phyloP scores from a whole-genome alignment of 2,329 filamentous ascomycete species.

The Malbranchea zuffiana region DNA sequence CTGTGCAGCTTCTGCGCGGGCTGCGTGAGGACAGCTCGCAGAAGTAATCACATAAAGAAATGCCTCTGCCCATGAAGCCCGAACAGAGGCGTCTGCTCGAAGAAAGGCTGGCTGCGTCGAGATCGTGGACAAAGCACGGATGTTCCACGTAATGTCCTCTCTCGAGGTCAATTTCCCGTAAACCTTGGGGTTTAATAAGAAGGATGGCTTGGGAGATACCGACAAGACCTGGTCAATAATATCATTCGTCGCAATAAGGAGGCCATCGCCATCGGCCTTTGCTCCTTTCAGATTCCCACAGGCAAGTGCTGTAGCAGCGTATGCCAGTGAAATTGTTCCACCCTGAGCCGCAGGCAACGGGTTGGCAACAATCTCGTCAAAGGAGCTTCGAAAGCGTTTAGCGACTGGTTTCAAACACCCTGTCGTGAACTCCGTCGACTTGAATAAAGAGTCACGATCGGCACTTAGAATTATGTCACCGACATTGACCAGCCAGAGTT shows the following conservation, averaged over 20 bases:
- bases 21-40: conserved; percentile 46
- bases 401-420: conserved; percentile 42
- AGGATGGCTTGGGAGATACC: conserved; percentile 71
- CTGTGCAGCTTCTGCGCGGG: conserved; percentile 53
- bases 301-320: conserved; percentile 58
- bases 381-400: conserved; percentile 49
- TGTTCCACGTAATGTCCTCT: conserved; percentile 69
- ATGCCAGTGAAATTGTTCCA: conserved; percentile 69
- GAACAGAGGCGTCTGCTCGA: conserved; percentile 37
- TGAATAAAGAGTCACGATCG: conserved; percentile 37
- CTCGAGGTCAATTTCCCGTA: conserved; percentile 67
- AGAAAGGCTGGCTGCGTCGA: conserved; percentile 45
- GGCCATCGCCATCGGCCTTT: conserved; percentile 42
- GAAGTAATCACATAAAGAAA: conserved; percentile 69
- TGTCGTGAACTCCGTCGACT: conserved; percentile 32
- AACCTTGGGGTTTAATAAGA: conserved; percentile 71
- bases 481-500: conserved; percentile 66
- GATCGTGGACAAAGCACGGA: conserved; percentile 56
- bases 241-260: conserved; percentile 29
- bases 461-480: conserved; percentile 59
- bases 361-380: conserved; percentile 68
- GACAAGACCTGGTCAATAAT: conserved; percentile 56
- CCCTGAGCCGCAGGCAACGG: conserved; percentile 68
- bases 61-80: conserved; percentile 68
- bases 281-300: conserved; percentile 44